Base-by-base conservation (phyloP, 1,139 yeast genomes). In the Hyphopichia buzzinii region DNA sequence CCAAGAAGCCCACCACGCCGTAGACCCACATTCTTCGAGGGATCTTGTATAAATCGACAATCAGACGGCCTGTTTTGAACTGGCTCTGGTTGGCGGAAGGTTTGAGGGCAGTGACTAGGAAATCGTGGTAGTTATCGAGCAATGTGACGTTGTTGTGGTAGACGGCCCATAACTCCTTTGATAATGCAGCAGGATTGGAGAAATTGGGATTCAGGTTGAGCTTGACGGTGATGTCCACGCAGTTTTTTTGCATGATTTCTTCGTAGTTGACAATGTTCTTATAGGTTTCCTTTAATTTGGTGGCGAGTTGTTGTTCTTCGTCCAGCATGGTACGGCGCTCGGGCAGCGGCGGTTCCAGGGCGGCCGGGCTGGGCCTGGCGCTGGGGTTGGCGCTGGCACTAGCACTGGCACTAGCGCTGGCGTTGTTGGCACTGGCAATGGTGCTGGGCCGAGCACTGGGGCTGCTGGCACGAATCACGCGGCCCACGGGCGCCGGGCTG, bases 21-120 rank as follows among this genome's bases (percentile, higher is more conserved):
- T 84, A 84, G 8, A 84, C 90, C 92, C 92, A 84, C 71, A 84
- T 72, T 47, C 92, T 66, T 46, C 90, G 67, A 28, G 86, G 86
- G 33, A 84, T 83, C 54, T 87, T 79, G 56, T 84, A 84, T 32
- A 83, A 74, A 44, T 82, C 84, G 7, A 84, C 86, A 31, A 84
- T 77, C 46, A 83, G 84, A 50, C 79, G 79, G 3, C 92, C 90
- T 0, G 89, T 80, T 55, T 79, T 81, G 31, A 84, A 81, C 45
- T 65, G 71, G 15, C 65, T 64, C 37, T 64, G 66, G 46, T 67
- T 68, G 3, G 78, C 66, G 8, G 72, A 61, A 8, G 89, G 88
- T 37, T 82, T 76, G 40, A 83, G 65, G 2, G 90, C 86, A 15
- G 85, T 81, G 7, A 83, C 72, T 36, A 84, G 59, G 49, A 84